phyloP scores from a whole-genome alignment of 2,329 filamentous ascomycete species.

The Talaromyces sp. region DNA sequence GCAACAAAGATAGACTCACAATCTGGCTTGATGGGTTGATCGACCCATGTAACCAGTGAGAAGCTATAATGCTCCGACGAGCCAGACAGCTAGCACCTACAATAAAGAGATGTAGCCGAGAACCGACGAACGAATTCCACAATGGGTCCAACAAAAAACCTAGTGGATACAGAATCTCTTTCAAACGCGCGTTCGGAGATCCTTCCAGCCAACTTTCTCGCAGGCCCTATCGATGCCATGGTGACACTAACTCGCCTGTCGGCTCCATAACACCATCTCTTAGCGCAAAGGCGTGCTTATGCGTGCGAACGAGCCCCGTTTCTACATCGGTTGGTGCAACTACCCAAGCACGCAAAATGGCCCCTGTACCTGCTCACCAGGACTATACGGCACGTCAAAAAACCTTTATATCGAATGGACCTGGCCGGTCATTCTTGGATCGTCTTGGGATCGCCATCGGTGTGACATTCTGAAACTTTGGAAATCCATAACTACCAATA shows the following conservation, averaged over 20 bases:
- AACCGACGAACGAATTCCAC: slow-evolving; percentile 1
- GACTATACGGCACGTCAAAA: neutral
- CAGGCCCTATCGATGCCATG: neutral
- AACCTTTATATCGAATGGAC: slow-evolving; percentile 1
- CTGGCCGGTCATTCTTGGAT: neutral
- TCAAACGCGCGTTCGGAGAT: slow-evolving; percentile 2
- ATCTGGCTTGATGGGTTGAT: slow-evolving; percentile 4
- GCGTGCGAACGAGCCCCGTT: slow-evolving; percentile 2
- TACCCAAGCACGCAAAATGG: slow-evolving; percentile 17
- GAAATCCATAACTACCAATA: slow-evolving; percentile 1
- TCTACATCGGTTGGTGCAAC: slow-evolving; percentile 1
- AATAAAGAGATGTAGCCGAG: neutral
- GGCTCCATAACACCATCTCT: slow-evolving; percentile 16
- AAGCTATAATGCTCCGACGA: neutral
- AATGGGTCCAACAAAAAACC: neutral
- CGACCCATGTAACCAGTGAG: neutral
- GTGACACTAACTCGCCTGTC: slow-evolving; percentile 13
- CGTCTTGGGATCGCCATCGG: slow-evolving; percentile 5
- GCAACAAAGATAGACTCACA: neutral
- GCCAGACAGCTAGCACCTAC: neutral
- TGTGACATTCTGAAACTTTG: neutral
- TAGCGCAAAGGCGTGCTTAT: slow-evolving; percentile 14
- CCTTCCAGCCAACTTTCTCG: neutral
- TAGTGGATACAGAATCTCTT: neutral
- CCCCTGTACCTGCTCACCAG: slow-evolving; percentile 12